Evolutionary conservation across 2,329 filamentous ascomycete genomes (phyloP), one percentile per base, ranked within the genome.

Genomic region (Fusarium sacchari): DNA sequence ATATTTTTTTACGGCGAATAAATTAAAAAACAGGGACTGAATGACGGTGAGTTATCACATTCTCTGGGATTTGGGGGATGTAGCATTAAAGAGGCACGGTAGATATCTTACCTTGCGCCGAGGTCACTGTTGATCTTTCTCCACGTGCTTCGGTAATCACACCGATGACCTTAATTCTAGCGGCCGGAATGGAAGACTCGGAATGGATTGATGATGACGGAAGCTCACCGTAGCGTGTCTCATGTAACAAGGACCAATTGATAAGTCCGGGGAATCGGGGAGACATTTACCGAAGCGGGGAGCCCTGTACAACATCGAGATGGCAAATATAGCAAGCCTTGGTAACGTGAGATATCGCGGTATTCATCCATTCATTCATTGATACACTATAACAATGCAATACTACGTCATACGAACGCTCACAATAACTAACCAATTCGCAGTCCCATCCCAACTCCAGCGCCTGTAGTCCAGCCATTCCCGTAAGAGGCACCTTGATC

Each of bases 91-190:
- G 42, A 32, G 46, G 24, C 32, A 59, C 42, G n/a, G 32, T 32
- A 57, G 13, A 57, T 43, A 28, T 47, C 53, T 39, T 64, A 50
- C 34, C 37, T 28, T 57, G 40, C 67, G 67, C 71, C 71, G 63
- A 74, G 71, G 63, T 69, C 58, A 57, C 30, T 60, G 55, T 55
- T 68, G 64, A 52, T 67, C 57, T 42, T 59, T 60, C 71, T 74
- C 71, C 71, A 74, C 71, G 64, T 73, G 71, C 71, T 73, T 74
- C 71, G 71, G 71, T 69, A 60, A 63, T 61, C 53, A 59, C 52
- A 24, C 71, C 71, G 71, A 74, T 61, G 42, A 32, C 34, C 39
- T 59, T 65, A 18, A 43, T 55, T 66, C 60, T 65, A 66, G 49
- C 49, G 49, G 24, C 36, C 36, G 28, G 28, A 65, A 65, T 64